Evolutionary conservation across 164 flowering plant species (phyloP).

Genomic region (Platanus orientalis): DNA sequence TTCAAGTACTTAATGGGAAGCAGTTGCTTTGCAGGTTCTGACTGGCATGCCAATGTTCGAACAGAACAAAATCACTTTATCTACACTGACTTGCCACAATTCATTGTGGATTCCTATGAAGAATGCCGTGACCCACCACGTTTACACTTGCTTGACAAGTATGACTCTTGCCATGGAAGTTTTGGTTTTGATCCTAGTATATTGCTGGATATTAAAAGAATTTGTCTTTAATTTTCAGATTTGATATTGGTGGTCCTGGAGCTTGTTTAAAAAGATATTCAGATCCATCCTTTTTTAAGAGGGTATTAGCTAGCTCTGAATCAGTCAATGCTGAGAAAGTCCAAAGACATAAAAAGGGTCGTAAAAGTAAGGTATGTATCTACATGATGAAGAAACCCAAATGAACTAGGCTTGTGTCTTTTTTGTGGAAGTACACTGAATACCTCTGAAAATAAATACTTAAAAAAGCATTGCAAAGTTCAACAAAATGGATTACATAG

Average conservation of each 20-base stretch:
- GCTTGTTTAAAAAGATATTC: slow-evolving; percentile 85
- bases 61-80: slow-evolving; percentile 53
- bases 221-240: slow-evolving; percentile 37
- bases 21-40: slow-evolving; percentile 49
- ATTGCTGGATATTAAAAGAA: slow-evolving; percentile 2
- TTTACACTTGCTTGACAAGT: slow-evolving; percentile 79
- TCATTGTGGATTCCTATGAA: slow-evolving; percentile 78
- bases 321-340: slow-evolving; percentile 26
- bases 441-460: too few species aligned
- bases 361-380: slow-evolving; percentile 45
- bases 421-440: neutral
- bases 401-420: neutral
- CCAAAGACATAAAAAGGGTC: slow-evolving; percentile 39
- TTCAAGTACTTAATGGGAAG: slow-evolving; percentile 17
- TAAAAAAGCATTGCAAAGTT: neutral
- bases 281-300: slow-evolving; percentile 74
- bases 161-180: slow-evolving; percentile 8
- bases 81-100: slow-evolving; percentile 58
- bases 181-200: neutral
- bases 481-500: neutral
- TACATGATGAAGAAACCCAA: neutral
- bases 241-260: slow-evolving; percentile 84
- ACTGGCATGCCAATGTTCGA: slow-evolving; percentile 60
- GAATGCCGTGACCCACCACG: slow-evolving; percentile 74
- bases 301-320: slow-evolving; percentile 32